Evolutionary conservation across 2,329 filamentous ascomycete species (phyloP), one percentile per base, ranked within the genome.

Genomic region (Trichoderma sp.): DNA sequence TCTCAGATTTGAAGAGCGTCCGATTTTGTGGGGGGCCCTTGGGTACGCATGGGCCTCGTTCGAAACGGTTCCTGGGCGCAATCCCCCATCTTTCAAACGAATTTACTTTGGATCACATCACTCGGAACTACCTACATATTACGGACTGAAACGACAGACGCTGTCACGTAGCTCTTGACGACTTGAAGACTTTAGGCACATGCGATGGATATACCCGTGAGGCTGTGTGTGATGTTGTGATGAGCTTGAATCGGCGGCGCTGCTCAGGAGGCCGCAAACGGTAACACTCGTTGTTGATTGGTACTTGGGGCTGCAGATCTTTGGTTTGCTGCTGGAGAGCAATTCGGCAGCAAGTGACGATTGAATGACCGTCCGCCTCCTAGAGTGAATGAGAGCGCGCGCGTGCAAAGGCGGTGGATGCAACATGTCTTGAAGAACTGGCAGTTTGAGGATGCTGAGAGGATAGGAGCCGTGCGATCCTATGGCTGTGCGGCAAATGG

Each of bases 181-280:
- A 77, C 76, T 73, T 68, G 75, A 77, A 74, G 75, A 77, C 73
- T 75, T 76, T 71, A 78, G 77, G 76, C 79, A 79, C 77, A 77
- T 77, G 78, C 77, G 79, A 80, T 78, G 79, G 79, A 80, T 80
- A 80, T 80, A 80, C 79, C 79, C 76, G 76, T 74, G 78, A 79
- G 76, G 76, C 77, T 77, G 74, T 77, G 77, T 76, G 77, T 79
- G 73, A 70, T 72, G 73, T 74, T 72, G 71, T 77, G 77, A 76
- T 75, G 77, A 78, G 77, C 75, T 78, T 73, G 73, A 73, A 75
- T 70, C 72, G 72, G 73, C 76, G 74, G 54, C 55, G 59, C 70
- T 70, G 61, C 67, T 54, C 52, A 60, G 26, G 66, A 46, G 69
- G 61, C 63, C 66, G 63, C 63, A 56, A 32, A 59, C 63, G 66